Base-by-base conservation (phyloP, 108 stramenopile species). In the Cyclotella baltica region DNA sequence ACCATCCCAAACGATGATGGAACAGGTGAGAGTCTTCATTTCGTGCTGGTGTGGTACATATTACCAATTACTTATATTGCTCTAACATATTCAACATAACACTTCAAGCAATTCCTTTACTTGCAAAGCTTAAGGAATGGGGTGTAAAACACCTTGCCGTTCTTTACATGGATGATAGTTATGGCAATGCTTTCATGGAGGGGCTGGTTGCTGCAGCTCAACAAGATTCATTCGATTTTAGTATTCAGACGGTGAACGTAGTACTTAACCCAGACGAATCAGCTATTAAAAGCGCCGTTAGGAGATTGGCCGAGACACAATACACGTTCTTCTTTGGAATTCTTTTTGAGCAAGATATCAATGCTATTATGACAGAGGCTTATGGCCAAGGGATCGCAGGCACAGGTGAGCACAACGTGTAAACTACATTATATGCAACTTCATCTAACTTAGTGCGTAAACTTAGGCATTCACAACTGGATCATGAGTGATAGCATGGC, bases 141-240 rank as follows among this genome's bases (percentile, higher is more conserved):
- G 70, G 58, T 8, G 61, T 77, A 25, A 40, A 72, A 19, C 30
- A 76, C 8, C 16, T 75, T 18, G 86, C 80, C 15, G 77, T 90
- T 8, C 35, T 88, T 1, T 59, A 88, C 50, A 65, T 83, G 30
- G 83, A 88, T 55, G 86, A 90, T 51, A 29, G 87, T 23, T 88
- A 78, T 67, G 89, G 89, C 9, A 86, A 84, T 56, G 63, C 81
- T 1, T 88, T 72, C 72, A 86, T 82, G 4, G 30, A 61, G 13
- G 88, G 84, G 40, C 40, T 43, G 13, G 10, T 43, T 43, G 10
- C 13, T 43, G 40, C 40, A 43, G 40, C 40, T 11, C 40, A 43
- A 43, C 40, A 43, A 43, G 40, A 52, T 52, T 13, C 51, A 52
- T n/a, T n/a, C n/a, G n/a, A 47, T 15, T 30, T 67, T 0, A 1